Evolutionary conservation across 2,329 filamentous ascomycete genomes (phyloP).

Genomic region (Ophiostoma tasmaniense): DNA sequence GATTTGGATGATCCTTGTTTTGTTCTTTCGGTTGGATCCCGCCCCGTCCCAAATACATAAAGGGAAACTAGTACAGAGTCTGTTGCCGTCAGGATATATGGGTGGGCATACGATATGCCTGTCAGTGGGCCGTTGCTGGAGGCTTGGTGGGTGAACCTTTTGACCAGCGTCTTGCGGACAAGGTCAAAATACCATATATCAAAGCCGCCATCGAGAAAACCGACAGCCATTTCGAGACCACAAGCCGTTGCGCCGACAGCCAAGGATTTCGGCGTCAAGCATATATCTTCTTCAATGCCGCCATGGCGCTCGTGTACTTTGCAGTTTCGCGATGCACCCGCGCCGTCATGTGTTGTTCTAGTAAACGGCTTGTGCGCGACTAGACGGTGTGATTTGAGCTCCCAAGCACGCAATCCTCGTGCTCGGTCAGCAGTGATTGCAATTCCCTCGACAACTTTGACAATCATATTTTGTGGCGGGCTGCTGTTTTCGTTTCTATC

Average conservation of each 20-base stretch:
- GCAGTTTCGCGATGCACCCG: not conserved
- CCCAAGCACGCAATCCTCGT: constrained; percentile 71
- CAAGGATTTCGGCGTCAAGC: constrained; percentile 49
- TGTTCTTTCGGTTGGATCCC: not conserved
- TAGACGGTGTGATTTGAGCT: constrained; percentile 53
- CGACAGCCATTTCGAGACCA: constrained; percentile 53
- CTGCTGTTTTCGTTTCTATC: constrained; percentile 23
- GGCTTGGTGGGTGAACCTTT: constrained; percentile 50
- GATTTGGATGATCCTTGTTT: not conserved
- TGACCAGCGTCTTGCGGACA: constrained; percentile 32
- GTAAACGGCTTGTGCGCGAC: constrained; percentile 42
- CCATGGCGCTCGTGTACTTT: not conserved
- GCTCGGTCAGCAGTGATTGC: constrained; percentile 66
- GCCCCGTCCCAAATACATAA: constrained; percentile 49
- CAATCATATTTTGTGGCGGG: constrained; percentile 46
- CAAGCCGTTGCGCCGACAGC: constrained; percentile 50
- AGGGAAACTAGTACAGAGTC: constrained; percentile 64
- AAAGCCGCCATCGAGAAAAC: constrained; percentile 65
- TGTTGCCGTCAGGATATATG: constrained; percentile 74
- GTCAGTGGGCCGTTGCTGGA: constrained; percentile 59
- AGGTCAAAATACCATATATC: constrained; percentile 56
- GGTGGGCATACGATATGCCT: constrained; percentile 61
- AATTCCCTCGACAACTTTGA: constrained; percentile 67
- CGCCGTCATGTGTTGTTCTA: not conserved
- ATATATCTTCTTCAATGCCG: not conserved